Evolutionary conservation across 495 filamentous ascomycete species (phyloP).

Genomic region (Ramalina peruviana): DNA sequence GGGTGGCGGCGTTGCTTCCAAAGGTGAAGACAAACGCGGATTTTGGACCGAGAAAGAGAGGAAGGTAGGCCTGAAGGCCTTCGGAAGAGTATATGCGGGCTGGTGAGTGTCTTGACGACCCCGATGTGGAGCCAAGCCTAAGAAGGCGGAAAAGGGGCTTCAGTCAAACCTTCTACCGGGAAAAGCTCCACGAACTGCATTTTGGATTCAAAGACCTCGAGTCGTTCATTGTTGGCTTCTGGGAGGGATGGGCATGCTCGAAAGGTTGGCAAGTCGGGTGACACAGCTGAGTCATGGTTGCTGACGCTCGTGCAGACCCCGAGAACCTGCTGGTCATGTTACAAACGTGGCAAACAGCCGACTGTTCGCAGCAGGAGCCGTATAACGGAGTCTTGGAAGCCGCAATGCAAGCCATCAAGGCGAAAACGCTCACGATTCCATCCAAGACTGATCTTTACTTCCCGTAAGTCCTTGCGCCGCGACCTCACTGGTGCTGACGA

Average conservation of each 20-base stretch:
- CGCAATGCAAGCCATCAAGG: conserved; percentile 53
- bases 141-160: conserved; percentile 35
- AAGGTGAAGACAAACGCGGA: conserved; percentile 23
- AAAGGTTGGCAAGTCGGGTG: conserved; percentile 31
- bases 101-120: conserved; percentile 30
- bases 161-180: conserved; percentile 56
- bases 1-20: conserved; percentile 21
- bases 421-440: conserved; percentile 51
- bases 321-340: conserved; percentile 54
- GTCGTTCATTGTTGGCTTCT: conserved; percentile 56
- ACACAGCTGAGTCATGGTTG: background rate
- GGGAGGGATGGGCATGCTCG: conserved; percentile 55
- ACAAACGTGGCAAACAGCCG: conserved; percentile 61
- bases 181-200: conserved; percentile 45
- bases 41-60: conserved; percentile 42
- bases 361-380: conserved; percentile 46
- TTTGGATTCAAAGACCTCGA: conserved; percentile 50
- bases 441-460: conserved; percentile 61
- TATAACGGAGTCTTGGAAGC: conserved; percentile 52
- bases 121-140: background rate
- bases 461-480: conserved; percentile 31
- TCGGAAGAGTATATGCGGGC: conserved; percentile 59
- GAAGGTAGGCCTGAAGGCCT: conserved; percentile 49
- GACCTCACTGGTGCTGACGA: background rate
- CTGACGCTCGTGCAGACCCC: conserved; percentile 33